Conservation (phyloP, 805 yeast genomes). For the Blastobotrys chiropterorum region DNA sequence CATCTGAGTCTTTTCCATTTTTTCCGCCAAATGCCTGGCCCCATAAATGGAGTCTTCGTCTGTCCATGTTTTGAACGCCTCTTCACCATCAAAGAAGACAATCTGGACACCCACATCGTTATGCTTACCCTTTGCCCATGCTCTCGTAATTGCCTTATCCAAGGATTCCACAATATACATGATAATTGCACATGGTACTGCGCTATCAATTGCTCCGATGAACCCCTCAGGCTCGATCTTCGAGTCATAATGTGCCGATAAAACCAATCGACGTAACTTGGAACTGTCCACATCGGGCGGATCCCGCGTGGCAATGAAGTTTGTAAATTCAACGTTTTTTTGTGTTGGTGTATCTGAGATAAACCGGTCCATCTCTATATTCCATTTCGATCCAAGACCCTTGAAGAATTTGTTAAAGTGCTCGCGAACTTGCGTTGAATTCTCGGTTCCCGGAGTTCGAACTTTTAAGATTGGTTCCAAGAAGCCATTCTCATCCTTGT, state of each 20-base stretch:
- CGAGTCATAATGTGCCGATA: conserved; percentile 55
- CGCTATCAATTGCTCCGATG: conserved; percentile 55
- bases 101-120: conserved; percentile 37
- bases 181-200: conserved; percentile 50
- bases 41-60: conserved; percentile 51
- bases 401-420: conserved; percentile 35
- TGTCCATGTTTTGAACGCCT: conserved; percentile 50
- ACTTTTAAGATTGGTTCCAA: conserved; percentile 29
- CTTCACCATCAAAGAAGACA: conserved; percentile 57
- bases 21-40: conserved; percentile 42
- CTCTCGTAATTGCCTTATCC: conserved; percentile 19
- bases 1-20: conserved; percentile 29
- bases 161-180: conserved; percentile 37
- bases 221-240: conserved; percentile 46
- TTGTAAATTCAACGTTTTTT: conserved; percentile 29
- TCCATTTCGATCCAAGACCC: conserved; percentile 23
- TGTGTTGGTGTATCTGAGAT: conserved; percentile 35
- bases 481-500: conserved; percentile 17
- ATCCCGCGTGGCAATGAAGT: conserved; percentile 26
- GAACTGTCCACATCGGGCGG: conserved; percentile 19
- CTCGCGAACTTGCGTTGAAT: conserved; percentile 33
- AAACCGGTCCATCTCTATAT: conserved; percentile 26
- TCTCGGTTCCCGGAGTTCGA: conserved; percentile 40
- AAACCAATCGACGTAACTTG: conserved; percentile 29
- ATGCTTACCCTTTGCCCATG: conserved; percentile 16